Conservation (phyloP, 371 early-diverging fungal genomes). For the Actinomortierella ambigua region DNA sequence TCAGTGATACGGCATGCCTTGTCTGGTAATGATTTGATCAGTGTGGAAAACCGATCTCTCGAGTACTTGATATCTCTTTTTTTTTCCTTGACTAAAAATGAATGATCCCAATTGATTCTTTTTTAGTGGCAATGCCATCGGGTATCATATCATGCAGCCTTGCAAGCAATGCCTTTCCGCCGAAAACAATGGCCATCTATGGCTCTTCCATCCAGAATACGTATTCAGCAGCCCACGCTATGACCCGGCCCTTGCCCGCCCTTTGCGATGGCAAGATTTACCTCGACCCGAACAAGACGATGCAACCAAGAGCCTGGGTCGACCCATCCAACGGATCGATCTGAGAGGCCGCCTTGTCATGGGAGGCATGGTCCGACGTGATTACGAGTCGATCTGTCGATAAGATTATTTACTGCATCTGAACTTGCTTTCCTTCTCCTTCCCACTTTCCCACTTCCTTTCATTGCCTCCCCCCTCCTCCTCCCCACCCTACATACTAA, state of each 20-base stretch:
- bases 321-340: constrained; percentile 6
- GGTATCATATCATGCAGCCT: constrained; percentile 94
- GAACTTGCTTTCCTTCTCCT: too few species aligned
- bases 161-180: constrained; percentile 85
- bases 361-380: constrained; percentile 42
- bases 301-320: constrained; percentile 22
- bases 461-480: too few species aligned
- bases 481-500: too few species aligned
- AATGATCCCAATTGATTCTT: not conserved
- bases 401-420: constrained; percentile 4
- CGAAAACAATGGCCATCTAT: constrained; percentile 94
- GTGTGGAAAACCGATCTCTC: too few species aligned
- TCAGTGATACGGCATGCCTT: constrained; percentile 90
- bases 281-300: constrained; percentile 31
- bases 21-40: constrained; percentile 71
- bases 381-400: constrained; percentile 36
- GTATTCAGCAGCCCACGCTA: constrained; percentile 17
- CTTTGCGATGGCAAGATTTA: constrained; percentile 29
- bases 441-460: too few species aligned
- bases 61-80: not conserved
- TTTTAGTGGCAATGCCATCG: constrained; percentile 88
- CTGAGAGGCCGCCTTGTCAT: constrained; percentile 13
- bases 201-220: constrained; percentile 89
- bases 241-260: constrained; percentile 9
- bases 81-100: not conserved